Conservation (phyloP, 768 basidiomycete genomes). For the Fibroporia radiculosa region DNA sequence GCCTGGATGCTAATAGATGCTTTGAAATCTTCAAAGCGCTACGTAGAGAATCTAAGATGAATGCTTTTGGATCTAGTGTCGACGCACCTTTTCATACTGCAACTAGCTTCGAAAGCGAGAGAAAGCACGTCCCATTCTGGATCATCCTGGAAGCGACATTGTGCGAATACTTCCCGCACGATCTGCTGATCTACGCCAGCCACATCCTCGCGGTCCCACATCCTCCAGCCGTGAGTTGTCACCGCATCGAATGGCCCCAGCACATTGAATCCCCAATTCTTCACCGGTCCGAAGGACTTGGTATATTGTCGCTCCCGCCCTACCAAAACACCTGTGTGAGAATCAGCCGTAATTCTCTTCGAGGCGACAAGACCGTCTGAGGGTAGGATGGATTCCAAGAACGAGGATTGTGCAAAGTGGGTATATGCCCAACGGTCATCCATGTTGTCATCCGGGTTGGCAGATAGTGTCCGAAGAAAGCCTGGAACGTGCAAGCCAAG, state of each 20-base stretch:
- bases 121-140: slow-evolving; percentile 56
- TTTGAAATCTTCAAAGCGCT: slow-evolving; percentile 49
- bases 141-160: slow-evolving; percentile 42
- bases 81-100: slow-evolving; percentile 49
- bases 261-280: slow-evolving; percentile 51
- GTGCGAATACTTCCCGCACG: slow-evolving; percentile 51
- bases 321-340: slow-evolving; percentile 57
- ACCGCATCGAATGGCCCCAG: slow-evolving; percentile 48
- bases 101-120: slow-evolving; percentile 60
- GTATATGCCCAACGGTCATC: slow-evolving; percentile 65
- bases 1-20: slow-evolving; percentile 44
- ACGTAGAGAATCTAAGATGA: neutral
- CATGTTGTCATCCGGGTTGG: slow-evolving; percentile 29
- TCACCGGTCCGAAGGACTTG: slow-evolving; percentile 61
- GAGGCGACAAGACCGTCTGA: slow-evolving; percentile 20
- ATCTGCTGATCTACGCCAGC: slow-evolving; percentile 40
- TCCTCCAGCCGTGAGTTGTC: slow-evolving; percentile 26
- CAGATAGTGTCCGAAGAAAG: slow-evolving; percentile 36
- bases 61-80: neutral
- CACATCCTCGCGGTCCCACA: slow-evolving; percentile 46
- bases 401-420: slow-evolving; percentile 36
- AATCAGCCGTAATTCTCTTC: slow-evolving; percentile 40
- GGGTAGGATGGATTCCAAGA: slow-evolving; percentile 50
- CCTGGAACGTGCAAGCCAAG: slow-evolving; percentile 70
- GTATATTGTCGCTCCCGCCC: slow-evolving; percentile 57